These are phyloP conservation scores for Hydnomerulius pinastri DNA, from an alignment of 768 basidiomycete species.

Conservation along the genomic window DNA sequence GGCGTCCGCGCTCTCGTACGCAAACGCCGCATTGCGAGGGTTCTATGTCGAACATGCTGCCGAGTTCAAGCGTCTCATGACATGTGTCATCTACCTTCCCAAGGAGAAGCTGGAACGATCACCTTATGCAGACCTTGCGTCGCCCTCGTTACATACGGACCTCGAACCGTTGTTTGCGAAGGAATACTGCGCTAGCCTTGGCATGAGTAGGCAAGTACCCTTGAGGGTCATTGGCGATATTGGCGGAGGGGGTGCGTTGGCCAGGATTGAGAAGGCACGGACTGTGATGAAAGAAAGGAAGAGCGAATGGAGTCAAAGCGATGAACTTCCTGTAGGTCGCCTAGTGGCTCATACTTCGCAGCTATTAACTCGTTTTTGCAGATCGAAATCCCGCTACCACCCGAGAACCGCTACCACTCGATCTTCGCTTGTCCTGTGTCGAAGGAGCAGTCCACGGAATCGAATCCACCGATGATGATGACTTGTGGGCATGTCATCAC, in stretches of 20 bases:
- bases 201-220: conserved; percentile 88
- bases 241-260: conserved; percentile 88
- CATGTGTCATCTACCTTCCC: conserved; percentile 72
- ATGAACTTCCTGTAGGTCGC: conserved; percentile 77
- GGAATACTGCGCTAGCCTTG: conserved; percentile 85
- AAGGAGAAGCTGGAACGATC: conserved; percentile 62
- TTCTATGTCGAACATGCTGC: conserved; percentile 62
- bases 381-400: conserved; percentile 91
- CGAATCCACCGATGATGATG: conserved; percentile 99
- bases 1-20: conserved; percentile 70
- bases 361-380: conserved; percentile 32
- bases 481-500: conserved; percentile 94
- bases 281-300: conserved; percentile 91
- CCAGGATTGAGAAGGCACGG: conserved; percentile 91
- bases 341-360: not conserved
- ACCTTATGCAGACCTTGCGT: conserved; percentile 75
- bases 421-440: conserved; percentile 98
- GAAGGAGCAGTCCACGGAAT: conserved; percentile 92
- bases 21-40: conserved; percentile 59
- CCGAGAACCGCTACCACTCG: conserved; percentile 91
- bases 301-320: conserved; percentile 88
- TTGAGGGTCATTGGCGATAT: conserved; percentile 90
- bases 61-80: conserved; percentile 72
- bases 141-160: conserved; percentile 71
- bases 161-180: conserved; percentile 83